These are phyloP conservation scores for Pythium brassicae DNA, from an alignment of 352 stramenopile species.

Conservation along the genomic window DNA sequence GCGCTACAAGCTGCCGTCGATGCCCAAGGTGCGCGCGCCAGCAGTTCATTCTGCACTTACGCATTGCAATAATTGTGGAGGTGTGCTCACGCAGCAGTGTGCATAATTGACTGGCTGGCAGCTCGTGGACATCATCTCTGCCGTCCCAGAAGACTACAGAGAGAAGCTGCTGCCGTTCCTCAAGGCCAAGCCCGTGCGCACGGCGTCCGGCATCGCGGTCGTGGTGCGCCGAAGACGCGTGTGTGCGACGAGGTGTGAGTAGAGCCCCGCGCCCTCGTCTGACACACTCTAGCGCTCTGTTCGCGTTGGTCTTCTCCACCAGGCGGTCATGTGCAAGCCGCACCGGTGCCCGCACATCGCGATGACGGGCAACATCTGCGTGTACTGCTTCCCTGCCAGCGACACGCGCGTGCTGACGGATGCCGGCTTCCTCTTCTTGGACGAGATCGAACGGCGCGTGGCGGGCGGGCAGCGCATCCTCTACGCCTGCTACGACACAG, in stretches of 20 bases:
- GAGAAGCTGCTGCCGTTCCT: constrained; percentile 90
- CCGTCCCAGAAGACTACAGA: constrained; percentile 91
- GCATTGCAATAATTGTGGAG: neutral
- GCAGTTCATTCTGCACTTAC: neutral
- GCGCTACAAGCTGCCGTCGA: constrained; percentile 89
- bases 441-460: constrained; percentile 8
- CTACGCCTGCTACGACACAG: constrained; percentile 11
- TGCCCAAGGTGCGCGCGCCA: constrained; percentile 63
- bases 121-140: constrained; percentile 95
- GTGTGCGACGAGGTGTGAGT: no score
- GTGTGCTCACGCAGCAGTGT: neutral
- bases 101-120: constrained; percentile 9
- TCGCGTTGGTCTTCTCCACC: constrained; percentile 1
- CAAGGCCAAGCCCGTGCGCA: constrained; percentile 94
- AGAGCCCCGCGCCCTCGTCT: no score
- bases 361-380: constrained; percentile 96
- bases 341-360: constrained; percentile 97
- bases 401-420: constrained; percentile 10
- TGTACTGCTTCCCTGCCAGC: constrained; percentile 61
- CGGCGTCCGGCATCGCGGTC: constrained; percentile 93
- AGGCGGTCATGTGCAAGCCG: constrained; percentile 96
- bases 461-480: constrained; percentile 1
- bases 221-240: constrained; percentile 42
- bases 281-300: no score
- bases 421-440: constrained; percentile 10